Evolutionary conservation across 2,329 filamentous ascomycete species (phyloP), one percentile per base, ranked within the genome.

Genomic region (Colletotrichum liriopes): DNA sequence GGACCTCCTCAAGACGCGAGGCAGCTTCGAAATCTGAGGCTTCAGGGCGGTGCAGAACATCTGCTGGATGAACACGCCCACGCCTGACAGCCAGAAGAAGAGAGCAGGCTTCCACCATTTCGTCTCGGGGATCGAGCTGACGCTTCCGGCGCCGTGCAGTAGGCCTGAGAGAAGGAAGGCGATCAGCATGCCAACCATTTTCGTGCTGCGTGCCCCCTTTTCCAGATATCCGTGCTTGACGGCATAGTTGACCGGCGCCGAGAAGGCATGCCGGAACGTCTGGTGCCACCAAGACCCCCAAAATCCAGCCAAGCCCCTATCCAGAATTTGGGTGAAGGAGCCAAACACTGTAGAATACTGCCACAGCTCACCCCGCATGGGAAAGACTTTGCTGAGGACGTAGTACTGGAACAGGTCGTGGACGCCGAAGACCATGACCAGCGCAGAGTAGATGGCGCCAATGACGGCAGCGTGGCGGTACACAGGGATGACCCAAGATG

Each of bases 201-300:
- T 77, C 2, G 79, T 77, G 65, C 76, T 16, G 69, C 72, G n/a
- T 39, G 80, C 76, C 64, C 81, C 76, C 75, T 78, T 74, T 73
- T 74, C 76, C 71, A 90, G 60, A 75, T 85, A 79, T 23, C 86
- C 81, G 51, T 73, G 65, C 73, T 79, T 75, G 11, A 81, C 79
- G 67, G 92, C 76, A 77, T 84, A 89, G 2, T 80, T 81, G 0
- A 87, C 83, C 0, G 92, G 92, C 5, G 90, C 87, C 49, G 89
- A 82, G 78, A 96, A 95, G 2, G 89, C 90, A 67, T 91, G 88
- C 0, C 95, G 92, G 83, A 98, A 97, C 3, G 92, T 92, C 82
- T 98, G 95, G 81, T 98, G 96, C 96, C 96, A 98, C 87, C 91
- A 96, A 29, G 86, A 86, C 55, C 93, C 92, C 96, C 96, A 98